These are phyloP conservation scores for Colletotrichum eremochloae DNA, from an alignment of 2,329 filamentous ascomycete species.

Conservation along the genomic window DNA sequence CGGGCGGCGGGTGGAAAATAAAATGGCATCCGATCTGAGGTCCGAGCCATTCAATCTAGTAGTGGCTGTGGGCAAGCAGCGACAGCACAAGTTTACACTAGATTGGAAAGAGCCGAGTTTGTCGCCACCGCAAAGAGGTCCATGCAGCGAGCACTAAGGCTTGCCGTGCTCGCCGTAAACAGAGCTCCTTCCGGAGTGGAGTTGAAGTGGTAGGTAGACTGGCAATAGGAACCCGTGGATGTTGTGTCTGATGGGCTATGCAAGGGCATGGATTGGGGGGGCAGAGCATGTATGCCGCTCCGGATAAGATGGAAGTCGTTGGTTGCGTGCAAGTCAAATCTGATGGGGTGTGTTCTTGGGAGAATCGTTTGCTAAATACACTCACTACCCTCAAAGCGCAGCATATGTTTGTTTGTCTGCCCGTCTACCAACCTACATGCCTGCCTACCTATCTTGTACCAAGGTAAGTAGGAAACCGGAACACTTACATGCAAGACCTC, in stretches of 20 bases:
- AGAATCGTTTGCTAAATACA: too few species aligned
- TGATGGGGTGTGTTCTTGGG: too few species aligned
- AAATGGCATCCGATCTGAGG: constrained; percentile 36
- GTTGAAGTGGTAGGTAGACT: background rate
- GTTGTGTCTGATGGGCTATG: background rate
- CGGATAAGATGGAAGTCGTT: constrained; percentile 6
- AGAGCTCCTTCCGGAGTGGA: constrained; percentile 7
- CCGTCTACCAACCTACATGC: too few species aligned
- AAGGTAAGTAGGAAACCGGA: too few species aligned
- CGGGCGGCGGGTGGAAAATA: constrained; percentile 25
- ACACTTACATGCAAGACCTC: constrained; percentile 6
- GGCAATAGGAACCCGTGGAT: background rate
- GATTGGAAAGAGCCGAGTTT: constrained; percentile 16
- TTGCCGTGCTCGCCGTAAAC: constrained; percentile 24
- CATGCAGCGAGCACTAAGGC: constrained; percentile 35
- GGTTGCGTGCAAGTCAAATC: background rate
- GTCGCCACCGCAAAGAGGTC: constrained; percentile 38
- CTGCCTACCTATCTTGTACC: too few species aligned
- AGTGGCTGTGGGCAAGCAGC: background rate
- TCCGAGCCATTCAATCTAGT: constrained; percentile 9
- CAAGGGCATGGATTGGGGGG: background rate
- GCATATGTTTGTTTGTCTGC: too few species aligned
- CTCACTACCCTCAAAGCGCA: background rate
- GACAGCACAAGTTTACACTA: background rate
- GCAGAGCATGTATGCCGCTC: background rate